A percentile compares a stretch with the other conserved stretches of the same genome.
These are phyloP conservation scores for Triticum turgidum DNA, from an alignment of 176 grass and related monocot genomes.

Conservation along the genomic window DNA sequence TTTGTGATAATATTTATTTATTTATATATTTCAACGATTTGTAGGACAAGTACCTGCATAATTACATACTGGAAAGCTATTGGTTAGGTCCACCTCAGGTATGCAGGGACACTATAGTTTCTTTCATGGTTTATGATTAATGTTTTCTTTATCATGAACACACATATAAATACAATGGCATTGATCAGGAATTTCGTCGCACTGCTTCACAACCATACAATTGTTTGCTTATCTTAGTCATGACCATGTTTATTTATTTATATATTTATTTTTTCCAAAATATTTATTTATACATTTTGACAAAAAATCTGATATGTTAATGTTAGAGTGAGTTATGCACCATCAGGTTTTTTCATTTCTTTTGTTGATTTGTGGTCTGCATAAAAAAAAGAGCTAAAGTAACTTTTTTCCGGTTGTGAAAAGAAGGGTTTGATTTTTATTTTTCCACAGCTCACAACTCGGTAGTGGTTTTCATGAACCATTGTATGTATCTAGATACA, in stretches of 20 bases:
- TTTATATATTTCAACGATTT: neutral
- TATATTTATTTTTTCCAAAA: no score
- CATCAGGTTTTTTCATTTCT: no score
- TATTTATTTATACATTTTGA: no score
- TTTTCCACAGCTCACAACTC: neutral
- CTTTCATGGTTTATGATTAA: neutral
- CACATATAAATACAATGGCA: neutral
- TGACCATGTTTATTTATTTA: neutral
- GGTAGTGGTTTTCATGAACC: neutral
- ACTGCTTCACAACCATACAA: neutral
- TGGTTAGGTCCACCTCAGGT: neutral
- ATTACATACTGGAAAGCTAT: neutral
- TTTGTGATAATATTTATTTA: no score
- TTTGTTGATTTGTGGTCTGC: no score
- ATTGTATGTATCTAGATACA: neutral
- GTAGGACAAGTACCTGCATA: neutral
- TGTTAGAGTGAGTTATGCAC: no score
- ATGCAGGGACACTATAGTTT: constrained; percentile 1
- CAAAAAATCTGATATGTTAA: no score
- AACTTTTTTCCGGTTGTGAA: no score
- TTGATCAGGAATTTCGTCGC: neutral
- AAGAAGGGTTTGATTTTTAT: neutral
- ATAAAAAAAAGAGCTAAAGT: no score
- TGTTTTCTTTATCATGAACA: neutral
- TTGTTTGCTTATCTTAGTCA: neutral